A percentile compares a stretch with the other conserved stretches of the same genome.
Conservation (phyloP, 2,329 filamentous ascomycete species). For the Fusarium sp. region DNA sequence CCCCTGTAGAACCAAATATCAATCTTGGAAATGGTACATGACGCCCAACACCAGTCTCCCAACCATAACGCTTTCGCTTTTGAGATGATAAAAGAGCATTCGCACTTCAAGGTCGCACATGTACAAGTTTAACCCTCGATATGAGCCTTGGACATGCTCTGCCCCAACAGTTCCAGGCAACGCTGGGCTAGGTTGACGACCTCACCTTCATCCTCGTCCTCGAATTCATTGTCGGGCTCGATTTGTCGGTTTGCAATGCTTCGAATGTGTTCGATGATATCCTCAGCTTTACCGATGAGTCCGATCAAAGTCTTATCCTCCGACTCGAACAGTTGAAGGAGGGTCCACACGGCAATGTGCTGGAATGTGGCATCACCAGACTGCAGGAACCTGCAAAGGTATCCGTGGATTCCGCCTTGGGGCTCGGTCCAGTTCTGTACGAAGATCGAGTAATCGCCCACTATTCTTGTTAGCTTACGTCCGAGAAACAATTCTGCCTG, state of each 20-base stretch:
- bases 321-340: conserved; percentile 94
- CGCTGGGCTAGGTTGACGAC: conserved; percentile 91
- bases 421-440: conserved; percentile 94
- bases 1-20: conserved; percentile 43
- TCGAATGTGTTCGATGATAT: conserved; percentile 92
- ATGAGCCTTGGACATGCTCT: conserved; percentile 80
- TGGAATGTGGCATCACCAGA: conserved; percentile 98
- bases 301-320: conserved; percentile 91
- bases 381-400: conserved; percentile 90
- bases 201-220: conserved; percentile 92
- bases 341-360: conserved; percentile 98
- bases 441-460: conserved; percentile 97
- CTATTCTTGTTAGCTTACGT: conserved; percentile 61
- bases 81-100: conserved; percentile 43
- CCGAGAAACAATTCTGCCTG: conserved; percentile 4
- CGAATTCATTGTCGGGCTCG: conserved; percentile 87
- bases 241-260: conserved; percentile 90
- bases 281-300: conserved; percentile 88
- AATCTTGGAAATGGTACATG: conserved; percentile 47
- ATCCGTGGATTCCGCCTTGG: conserved; percentile 94
- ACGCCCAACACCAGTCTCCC: conserved; percentile 51
- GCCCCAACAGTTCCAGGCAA: conserved; percentile 87
- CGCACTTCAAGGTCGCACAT: not conserved
- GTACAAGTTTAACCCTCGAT: conserved; percentile 75
- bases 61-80: conserved; percentile 47